Conservation (phyloP, 139 green algal genomes). For the Chlamydomonas eustigma region DNA sequence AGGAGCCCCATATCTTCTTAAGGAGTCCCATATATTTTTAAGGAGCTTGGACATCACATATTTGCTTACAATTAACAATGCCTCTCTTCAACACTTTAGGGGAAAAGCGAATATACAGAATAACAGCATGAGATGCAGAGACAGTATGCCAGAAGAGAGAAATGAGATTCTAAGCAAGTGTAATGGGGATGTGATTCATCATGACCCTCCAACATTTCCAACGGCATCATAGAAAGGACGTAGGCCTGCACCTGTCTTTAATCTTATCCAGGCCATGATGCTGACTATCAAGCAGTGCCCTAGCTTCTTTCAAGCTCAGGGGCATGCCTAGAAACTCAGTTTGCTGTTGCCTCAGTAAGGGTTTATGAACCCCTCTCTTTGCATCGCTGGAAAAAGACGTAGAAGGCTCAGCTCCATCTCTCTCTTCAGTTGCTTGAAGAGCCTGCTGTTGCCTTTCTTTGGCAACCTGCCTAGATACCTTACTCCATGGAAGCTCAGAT, state of each 20-base stretch:
- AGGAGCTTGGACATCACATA: no score
- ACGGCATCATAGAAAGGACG: slow-evolving; percentile 34
- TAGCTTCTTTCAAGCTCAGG: slow-evolving; percentile 40
- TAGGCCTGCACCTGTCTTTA: slow-evolving; percentile 90
- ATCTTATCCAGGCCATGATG: slow-evolving; percentile 90
- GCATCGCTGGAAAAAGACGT: not conserved
- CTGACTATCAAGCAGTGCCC: slow-evolving; percentile 76
- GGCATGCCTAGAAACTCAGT: no score
- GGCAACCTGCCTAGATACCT: slow-evolving; percentile 12
- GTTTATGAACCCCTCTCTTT: no score
- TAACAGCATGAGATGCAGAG: not conserved
- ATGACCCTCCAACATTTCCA: not conserved
- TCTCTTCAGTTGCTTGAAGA: slow-evolving; percentile 1
- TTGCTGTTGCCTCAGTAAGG: no score
- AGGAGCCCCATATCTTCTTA: no score
- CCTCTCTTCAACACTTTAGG: no score
- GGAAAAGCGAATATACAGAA: slow-evolving; percentile 9
- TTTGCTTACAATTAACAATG: no score
- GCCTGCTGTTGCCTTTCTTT: slow-evolving; percentile 11
- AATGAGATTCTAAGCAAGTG: no score
- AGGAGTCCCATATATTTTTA: no score
- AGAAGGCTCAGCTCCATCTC: not conserved
- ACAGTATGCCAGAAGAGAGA: no score
- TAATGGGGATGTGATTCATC: no score
- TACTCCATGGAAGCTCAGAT: slow-evolving; percentile 68